Percentiles rank a stretch among this genome's conserved stretches.
These are phyloP conservation scores for Phragmites australis DNA, from an alignment of 176 grass and related monocot species.

Conservation along the genomic window DNA sequence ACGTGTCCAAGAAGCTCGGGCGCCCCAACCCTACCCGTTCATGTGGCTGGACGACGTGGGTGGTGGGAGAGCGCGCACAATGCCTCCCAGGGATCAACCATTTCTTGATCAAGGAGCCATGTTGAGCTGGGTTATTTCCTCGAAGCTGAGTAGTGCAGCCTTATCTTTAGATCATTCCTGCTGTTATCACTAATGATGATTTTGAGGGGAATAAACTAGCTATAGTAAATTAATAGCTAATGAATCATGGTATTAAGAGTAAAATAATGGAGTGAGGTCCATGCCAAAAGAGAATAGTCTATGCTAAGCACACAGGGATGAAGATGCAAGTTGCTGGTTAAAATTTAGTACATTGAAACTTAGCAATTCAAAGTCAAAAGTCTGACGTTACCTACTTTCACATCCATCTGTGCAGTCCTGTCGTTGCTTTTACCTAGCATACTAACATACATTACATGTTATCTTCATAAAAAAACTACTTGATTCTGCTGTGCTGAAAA, in stretches of 20 bases:
- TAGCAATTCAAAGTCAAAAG: conserved; percentile 26
- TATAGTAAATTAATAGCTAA: not conserved
- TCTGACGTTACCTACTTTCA: conserved; percentile 28
- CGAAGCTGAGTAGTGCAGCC: conserved; percentile 36
- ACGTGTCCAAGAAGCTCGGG: too few species aligned
- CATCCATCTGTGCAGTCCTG: conserved; percentile 14
- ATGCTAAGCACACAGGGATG: conserved; percentile 1
- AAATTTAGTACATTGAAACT: conserved; percentile 35
- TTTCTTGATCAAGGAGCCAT: too few species aligned
- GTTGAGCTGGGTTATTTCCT: conserved; percentile 38
- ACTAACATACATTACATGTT: conserved; percentile 17
- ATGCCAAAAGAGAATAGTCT: conserved; percentile 14
- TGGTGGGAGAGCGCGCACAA: too few species aligned
- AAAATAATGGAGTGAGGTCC: conserved; percentile 25
- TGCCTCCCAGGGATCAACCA: too few species aligned
- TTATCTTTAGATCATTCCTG: conserved; percentile 36
- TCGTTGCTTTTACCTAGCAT: conserved; percentile 34
- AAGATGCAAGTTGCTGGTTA: conserved; percentile 23
- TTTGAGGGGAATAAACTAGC: conserved; percentile 24
- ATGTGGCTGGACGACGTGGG: too few species aligned
- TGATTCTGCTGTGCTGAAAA: not conserved
- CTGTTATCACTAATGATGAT: conserved; percentile 39
- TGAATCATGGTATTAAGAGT: conserved; percentile 13
- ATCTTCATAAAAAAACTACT: not conserved
- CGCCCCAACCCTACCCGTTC: too few species aligned